Evolutionary conservation across 305 asterid genomes (phyloP), one percentile per base, ranked within the genome.

Genomic region (Fraxinus baroniana): DNA sequence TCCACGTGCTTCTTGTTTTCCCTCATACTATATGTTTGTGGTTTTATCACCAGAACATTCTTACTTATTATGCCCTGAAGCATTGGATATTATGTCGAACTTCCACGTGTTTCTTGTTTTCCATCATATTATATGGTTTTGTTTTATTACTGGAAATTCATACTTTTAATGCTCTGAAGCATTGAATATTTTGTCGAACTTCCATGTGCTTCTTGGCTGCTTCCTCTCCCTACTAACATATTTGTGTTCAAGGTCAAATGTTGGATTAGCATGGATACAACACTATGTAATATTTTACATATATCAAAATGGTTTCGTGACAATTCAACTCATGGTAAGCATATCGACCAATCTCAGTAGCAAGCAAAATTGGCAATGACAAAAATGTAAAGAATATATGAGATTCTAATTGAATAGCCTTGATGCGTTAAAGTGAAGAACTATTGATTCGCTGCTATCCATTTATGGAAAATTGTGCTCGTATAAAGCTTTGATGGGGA

Each of bases 1-100:
- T 70, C 75, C 41, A 70, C 12, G 22, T 41, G 80, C 78, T 55
- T 84, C 80, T 33, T 39, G 64, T 20, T 80, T 83, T 71, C 39
- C 4, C 7, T 70, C 75, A 13, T 70, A 26, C 33, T 5, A 70
- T 70, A 70, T 12, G 18, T 36, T 70, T 1, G 39, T 30, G 3
- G 30, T 73, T 74, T 75, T 35, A 9, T 82, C 15, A 26, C 78
- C 74, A n/a, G 81, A 35, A 10, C 18, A 62, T 44, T 79, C 82
- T 35, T 41, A 55, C 68, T 46, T 44, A 35, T 78, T 68, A 72
- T 82, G 13, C 74, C 46, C 36, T 39, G 60, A 77, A 80, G 66
- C 78, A 80, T 76, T 22, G 35, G n/a, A 18, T 77, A 33, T 2
- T 41, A 37, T 26, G 37, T 36, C 3, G 7, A 26, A n/a, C 20